Base-by-base conservation (phyloP, 2,329 filamentous ascomycete genomes). In the Colletotrichum sp. region DNA sequence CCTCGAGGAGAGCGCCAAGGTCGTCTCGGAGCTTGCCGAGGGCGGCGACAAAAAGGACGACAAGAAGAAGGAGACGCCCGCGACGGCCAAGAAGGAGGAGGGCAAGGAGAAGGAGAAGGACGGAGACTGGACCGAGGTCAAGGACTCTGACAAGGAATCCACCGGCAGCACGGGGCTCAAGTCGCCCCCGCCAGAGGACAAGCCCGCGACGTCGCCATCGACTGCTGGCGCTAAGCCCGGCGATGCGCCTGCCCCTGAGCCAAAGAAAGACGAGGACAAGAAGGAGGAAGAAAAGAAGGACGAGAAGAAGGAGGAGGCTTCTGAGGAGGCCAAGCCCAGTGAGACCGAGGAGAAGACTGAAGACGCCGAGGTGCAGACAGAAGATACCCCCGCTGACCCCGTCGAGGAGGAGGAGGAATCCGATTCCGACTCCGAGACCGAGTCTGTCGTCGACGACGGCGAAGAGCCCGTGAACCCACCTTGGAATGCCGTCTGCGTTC, bases 401-500 rank as follows among this genome's bases (percentile, higher is more conserved):
- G 63, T 72, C 5, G 75, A 71, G 26, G 39, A 28, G 12, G 76
- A 76, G 1, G 49, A 59, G 2, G 68, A 59, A 13, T 77, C 71
- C 6, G 76, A 77, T 5, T 57, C 68, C 10, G 76, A 76, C 15
- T 57, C 65, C 1, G 71, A 77, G 7, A 15, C 55, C n/a, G 75
- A 72, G 57, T 49, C 68, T 8, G 16, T 12, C 6, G 55, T 36
- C 16, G 55, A 44, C 4, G 77, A 79, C 2, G 77, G 79, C 21
- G 72, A 78, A 6, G 75, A 71, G 8, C 64, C 39, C 8, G 39
- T 75, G 5, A 78, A 79, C 8, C 76, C 80, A 12, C 83, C 83
- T 2, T 87, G 85, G 85, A 87, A 87, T 55, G 83, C 85, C n/a
- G 84, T 87, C 28, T 86, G 84, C 67, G 85, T 87, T 12, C 78